A percentile compares a stretch with the other conserved stretches of the same genome.
Conservation (phyloP, 257 asterid genomes). For the Solanum peruvianum region DNA sequence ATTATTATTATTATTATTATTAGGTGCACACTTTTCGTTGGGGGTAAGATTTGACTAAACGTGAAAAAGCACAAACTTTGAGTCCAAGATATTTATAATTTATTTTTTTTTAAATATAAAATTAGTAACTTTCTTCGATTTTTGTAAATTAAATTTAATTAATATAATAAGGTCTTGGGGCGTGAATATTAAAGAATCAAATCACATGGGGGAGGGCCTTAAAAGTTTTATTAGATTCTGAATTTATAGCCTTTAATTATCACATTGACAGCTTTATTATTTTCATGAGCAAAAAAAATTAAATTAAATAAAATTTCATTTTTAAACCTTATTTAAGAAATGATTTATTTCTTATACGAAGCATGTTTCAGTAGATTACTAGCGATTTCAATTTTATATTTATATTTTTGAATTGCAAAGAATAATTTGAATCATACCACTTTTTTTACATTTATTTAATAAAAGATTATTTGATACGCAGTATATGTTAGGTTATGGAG, state of each 20-base stretch:
- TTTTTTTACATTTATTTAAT: too few relatives aligned
- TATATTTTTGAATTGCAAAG: background rate
- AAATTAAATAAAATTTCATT: background rate
- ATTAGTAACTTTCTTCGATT: background rate
- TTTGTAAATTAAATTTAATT: background rate
- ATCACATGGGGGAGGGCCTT: constrained; percentile 39
- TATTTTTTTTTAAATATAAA: background rate
- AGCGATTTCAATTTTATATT: background rate
- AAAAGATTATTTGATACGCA: too few relatives aligned
- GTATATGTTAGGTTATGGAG: too few relatives aligned
- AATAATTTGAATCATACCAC: background rate
- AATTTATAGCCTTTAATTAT: constrained; percentile 29
- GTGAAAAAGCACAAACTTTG: background rate
- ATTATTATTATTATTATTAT: background rate
- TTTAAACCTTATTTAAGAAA: background rate
- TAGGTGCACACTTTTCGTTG: constrained; percentile 1
- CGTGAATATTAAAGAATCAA: constrained; percentile 52
- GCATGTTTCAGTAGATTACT: background rate
- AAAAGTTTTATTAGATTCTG: constrained; percentile 25
- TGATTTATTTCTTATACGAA: background rate
- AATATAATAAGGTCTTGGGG: constrained; percentile 12
- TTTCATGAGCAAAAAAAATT: background rate
- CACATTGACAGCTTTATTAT: constrained; percentile 22
- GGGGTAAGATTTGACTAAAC: constrained; percentile 2
- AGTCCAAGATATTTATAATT: background rate